Evolutionary conservation across 2,329 filamentous ascomycete genomes (phyloP).

Genomic region (Paecilomyces variotii): DNA sequence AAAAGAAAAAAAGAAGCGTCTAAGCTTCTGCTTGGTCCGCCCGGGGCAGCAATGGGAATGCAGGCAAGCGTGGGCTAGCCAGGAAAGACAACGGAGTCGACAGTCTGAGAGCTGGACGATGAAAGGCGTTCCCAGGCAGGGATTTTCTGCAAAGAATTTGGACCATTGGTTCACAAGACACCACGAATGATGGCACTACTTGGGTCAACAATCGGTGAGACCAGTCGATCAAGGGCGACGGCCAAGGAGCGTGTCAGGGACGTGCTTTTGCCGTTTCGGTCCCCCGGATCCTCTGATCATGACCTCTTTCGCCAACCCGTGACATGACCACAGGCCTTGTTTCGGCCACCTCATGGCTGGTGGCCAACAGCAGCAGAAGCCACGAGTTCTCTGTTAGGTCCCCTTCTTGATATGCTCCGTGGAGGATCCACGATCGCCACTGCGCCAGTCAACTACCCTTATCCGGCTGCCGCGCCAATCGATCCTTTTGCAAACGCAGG

Average conservation of each 20-base stretch:
- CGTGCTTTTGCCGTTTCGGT: background rate
- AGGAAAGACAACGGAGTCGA: background rate
- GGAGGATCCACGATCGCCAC: background rate
- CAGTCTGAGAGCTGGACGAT: background rate
- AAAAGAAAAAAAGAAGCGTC: background rate
- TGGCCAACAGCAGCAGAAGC: background rate
- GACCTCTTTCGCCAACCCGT: background rate
- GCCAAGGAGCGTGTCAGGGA: background rate
- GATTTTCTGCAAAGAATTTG: background rate
- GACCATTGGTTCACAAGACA: background rate
- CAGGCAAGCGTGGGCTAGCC: background rate
- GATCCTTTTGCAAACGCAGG: background rate
- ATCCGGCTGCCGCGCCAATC: background rate
- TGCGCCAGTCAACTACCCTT: background rate
- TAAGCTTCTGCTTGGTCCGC: background rate
- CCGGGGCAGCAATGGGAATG: background rate
- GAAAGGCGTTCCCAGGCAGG: background rate
- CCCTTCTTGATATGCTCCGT: background rate
- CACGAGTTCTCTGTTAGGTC: background rate
- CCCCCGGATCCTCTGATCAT: background rate
- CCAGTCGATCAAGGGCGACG: constrained; percentile 1
- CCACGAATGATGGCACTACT: background rate
- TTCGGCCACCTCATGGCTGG: background rate
- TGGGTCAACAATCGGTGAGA: background rate
- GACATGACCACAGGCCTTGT: background rate